Evolutionary conservation across 2,329 filamentous ascomycete genomes (phyloP), one percentile per base, ranked within the genome.

Genomic region (Pseudogymnoascus sp.): DNA sequence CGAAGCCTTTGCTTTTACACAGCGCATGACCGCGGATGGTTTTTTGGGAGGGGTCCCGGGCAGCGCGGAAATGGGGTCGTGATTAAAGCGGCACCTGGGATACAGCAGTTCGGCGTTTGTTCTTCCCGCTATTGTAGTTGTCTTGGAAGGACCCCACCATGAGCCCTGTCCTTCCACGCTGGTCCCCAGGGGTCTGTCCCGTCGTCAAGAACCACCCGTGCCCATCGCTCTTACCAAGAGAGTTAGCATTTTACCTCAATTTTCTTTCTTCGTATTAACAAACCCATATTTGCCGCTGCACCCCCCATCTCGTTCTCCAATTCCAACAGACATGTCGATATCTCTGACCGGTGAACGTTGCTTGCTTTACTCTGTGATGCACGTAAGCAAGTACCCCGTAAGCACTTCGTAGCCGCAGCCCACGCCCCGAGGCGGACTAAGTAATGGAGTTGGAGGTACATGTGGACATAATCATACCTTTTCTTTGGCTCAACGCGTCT

Each of bases 81-180:
- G 27, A 55, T 55, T 55, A 55, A 55, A 55, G 48, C 48, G 48
- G 48, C 48, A 55, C 48, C 33, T 55, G 25, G 48, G 12, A 31
- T 13, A 17, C 48, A 55, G 48, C 33, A 55, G 48, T 55, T 29
- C 48, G 48, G 48, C 29, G 48, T 55, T 55, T 17, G 48, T 55
- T 33, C 4, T 15, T 33, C 48, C 48, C 48, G 48, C 29, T 55
- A 55, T 55, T 55, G 13, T 21, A 17, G n/a, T 55, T 55, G 48
- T 55, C 48, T 33, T 55, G 48, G 48, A 55, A 55, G 48, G 29
- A 51, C 38, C 38, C 13, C 25, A 29, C 42, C 42, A 48, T 33
- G n/a, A 10, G 27, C 48, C 48, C 48, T 55, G 48, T 33, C 48
- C 17, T 55, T 17, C 29, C 48, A 31, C 48, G n/a, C 29, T 33